Percentiles rank a stretch among this genome's conserved stretches.
These are phyloP conservation scores for Canariomyces notabilis DNA, from an alignment of 2,329 filamentous ascomycete genomes.

Conservation along the genomic window DNA sequence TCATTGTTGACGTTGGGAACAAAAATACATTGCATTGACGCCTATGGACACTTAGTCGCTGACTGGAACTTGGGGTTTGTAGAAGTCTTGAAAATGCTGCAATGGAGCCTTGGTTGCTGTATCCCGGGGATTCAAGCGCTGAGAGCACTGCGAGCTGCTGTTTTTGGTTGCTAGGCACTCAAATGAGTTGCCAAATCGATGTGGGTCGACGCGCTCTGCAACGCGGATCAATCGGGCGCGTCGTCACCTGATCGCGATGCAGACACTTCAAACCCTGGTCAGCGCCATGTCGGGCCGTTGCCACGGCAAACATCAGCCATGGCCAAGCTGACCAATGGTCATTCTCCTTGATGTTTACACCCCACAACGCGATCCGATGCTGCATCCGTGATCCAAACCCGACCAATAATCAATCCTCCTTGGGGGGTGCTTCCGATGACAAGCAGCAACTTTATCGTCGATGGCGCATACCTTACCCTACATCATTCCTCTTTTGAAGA, in stretches of 20 bases:
- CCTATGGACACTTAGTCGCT: too few species aligned
- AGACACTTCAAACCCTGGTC: slow-evolving; percentile 1
- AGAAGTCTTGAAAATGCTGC: too few species aligned
- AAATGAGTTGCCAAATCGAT: too few species aligned
- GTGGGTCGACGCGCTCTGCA: slow-evolving; percentile 5
- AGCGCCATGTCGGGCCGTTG: slow-evolving; percentile 1
- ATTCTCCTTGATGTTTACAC: slow-evolving; percentile 6
- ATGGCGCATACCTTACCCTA: too few species aligned
- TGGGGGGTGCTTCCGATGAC: slow-evolving; percentile 1
- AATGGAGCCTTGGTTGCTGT: too few species aligned
- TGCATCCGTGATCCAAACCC: slow-evolving; percentile 1
- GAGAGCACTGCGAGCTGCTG: too few species aligned
- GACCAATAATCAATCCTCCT: slow-evolving; percentile 7
- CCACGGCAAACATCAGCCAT: slow-evolving; percentile 10
- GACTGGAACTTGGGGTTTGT: too few species aligned
- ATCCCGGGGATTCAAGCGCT: too few species aligned
- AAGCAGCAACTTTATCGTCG: too few species aligned
- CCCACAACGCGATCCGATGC: slow-evolving; percentile 5
- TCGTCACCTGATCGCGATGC: slow-evolving; percentile 20
- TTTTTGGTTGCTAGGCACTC: too few species aligned
- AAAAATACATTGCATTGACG: too few species aligned
- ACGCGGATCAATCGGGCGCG: slow-evolving; percentile 17
- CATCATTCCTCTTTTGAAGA: background rate
- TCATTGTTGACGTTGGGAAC: slow-evolving; percentile 31
- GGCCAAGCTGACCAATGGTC: slow-evolving; percentile 6